phyloP scores from a whole-genome alignment of 371 early-diverging fungal genomes.

The Amoeboaphelidium occidentale region DNA sequence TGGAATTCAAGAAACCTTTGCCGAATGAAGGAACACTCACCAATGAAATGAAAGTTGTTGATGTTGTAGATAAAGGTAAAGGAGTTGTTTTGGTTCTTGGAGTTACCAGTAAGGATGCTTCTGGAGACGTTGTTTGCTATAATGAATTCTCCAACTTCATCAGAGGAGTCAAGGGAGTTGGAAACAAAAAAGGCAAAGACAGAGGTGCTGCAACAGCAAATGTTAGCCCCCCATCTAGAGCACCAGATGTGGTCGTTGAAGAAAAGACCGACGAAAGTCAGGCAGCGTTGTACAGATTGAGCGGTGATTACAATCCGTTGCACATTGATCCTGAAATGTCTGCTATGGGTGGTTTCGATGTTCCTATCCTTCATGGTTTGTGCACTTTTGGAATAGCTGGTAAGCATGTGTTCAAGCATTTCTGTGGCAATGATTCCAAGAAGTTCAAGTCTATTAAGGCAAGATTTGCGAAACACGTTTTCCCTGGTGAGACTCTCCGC shows the following conservation, averaged over 20 bases:
- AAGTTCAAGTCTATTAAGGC: conserved; percentile 56
- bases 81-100: conserved; percentile 57
- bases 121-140: conserved; percentile 47
- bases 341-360: conserved; percentile 72
- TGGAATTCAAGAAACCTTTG: conserved; percentile 53
- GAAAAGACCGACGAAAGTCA: conserved; percentile 71
- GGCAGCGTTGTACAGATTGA: conserved; percentile 83
- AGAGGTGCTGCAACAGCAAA: conserved; percentile 58
- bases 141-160: conserved; percentile 79
- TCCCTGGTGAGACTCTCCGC: conserved; percentile 89
- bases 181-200: conserved; percentile 22
- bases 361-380: conserved; percentile 86
- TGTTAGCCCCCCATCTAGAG: conserved; percentile 37
- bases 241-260: conserved; percentile 48
- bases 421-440: conserved; percentile 30
- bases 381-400: conserved; percentile 74
- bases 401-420: conserved; percentile 55
- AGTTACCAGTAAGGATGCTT: conserved; percentile 42
- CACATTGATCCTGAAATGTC: conserved; percentile 92
- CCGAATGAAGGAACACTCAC: conserved; percentile 53
- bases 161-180: conserved; percentile 73
- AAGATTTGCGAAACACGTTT: conserved; percentile 31
- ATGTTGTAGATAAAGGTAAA: conserved; percentile 88
- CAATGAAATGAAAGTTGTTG: conserved; percentile 50
- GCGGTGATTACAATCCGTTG: conserved; percentile 61